Base-by-base conservation (phyloP, 768 basidiomycete species). In the Austroboletus eburneus region DNA sequence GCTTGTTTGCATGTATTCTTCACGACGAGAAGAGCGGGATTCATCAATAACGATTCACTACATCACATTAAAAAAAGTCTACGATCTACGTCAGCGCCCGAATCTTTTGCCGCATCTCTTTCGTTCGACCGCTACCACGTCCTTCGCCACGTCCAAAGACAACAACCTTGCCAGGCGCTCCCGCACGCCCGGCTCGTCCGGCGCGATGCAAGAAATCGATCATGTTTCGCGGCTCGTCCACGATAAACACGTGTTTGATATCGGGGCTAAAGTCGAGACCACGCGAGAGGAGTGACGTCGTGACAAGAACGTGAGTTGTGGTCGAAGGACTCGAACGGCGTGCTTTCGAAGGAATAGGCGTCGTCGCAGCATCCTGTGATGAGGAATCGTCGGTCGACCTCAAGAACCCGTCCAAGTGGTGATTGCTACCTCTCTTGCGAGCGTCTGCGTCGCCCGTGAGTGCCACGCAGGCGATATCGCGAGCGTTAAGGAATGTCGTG, bases 181-280 rank as follows among this genome's bases (percentile, higher is more conserved):
- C 88, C 4, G 89, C 90, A 24, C 91, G 71, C 2, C 83, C 91
- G 0, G 87, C 77, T 39, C 93, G 71, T 14, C 93, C 93, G 0
- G 93, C 93, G 4, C 93, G 82, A 67, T 96, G 93, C 49, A 96
- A 64, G 62, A 95, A 94, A 64, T 96, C 93, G 32, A 94, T 77
- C 75, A 87, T 87, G 62, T 91, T 94, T 54, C 87, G 72, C 17
- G 93, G 92, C 58, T 87, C 81, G 55, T 95, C 93, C 20, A 89
- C 75, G 53, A 95, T 84, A 63, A 96, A 85, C 3, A 95, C 87
- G 57, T 93, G 82, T 51, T 77, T 75, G 55, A 95, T 80, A 4
- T 70, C 69, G 0, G 90, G 83, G 13, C 81, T 72, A 58, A 96
- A 96, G 64, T 96, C 93, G 2, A 95, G 77, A 2, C 93, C 93